These are phyloP conservation scores for Yamadazyma oceani DNA, from an alignment of 1,139 yeast genomes.

Conservation along the genomic window DNA sequence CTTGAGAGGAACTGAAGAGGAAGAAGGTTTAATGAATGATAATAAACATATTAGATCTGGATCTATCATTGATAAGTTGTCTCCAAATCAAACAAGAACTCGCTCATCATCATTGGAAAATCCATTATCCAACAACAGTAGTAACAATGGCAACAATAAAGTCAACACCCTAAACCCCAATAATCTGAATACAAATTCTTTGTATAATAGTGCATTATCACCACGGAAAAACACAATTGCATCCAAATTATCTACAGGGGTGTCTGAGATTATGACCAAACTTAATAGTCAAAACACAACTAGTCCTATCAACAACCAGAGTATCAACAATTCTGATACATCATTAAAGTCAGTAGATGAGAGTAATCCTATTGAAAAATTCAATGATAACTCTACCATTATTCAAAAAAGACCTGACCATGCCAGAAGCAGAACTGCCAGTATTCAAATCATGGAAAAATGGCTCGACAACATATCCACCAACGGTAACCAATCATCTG, in stretches of 20 bases:
- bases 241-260: constrained; percentile 41
- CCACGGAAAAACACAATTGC: constrained; percentile 36
- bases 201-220: constrained; percentile 11
- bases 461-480: constrained; percentile 39
- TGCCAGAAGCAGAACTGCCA: constrained; percentile 35
- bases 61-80: constrained; percentile 29
- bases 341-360: constrained; percentile 38
- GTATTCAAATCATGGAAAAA: constrained; percentile 46
- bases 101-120: constrained; percentile 40
- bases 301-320: constrained; percentile 10
- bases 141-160: not conserved
- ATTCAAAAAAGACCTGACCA: constrained; percentile 26
- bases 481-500: constrained; percentile 2
- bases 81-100: constrained; percentile 38
- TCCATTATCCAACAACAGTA: constrained; percentile 1
- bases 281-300: constrained; percentile 22
- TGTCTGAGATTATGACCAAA: constrained; percentile 45
- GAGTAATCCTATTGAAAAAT: constrained; percentile 7
- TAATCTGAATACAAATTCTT: constrained; percentile 1
- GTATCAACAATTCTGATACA: constrained; percentile 25
- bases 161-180: too few species aligned
- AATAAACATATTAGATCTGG: constrained; percentile 23
- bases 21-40: constrained; percentile 11
- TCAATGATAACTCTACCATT: constrained; percentile 8
- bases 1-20: constrained; percentile 16